These are phyloP conservation scores for Wickerhamiella sorbophila DNA, from an alignment of 805 yeast genomes.

Conservation along the genomic window DNA sequence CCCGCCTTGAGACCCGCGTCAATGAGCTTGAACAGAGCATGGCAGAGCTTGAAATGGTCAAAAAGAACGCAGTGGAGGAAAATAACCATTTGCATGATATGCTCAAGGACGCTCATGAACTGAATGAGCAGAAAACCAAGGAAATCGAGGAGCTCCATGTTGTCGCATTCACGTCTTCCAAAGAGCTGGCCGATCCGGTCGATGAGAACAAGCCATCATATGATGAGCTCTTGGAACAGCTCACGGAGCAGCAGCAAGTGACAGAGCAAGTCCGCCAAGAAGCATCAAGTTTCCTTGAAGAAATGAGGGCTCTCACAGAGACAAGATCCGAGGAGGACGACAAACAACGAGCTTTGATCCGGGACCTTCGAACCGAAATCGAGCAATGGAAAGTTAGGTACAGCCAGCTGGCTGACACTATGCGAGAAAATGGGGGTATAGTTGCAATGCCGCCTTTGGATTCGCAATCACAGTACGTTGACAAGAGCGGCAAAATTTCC, in stretches of 20 bases:
- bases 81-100: constrained; percentile 21
- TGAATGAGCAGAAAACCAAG: not conserved
- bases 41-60: constrained; percentile 18
- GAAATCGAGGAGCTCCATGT: not conserved
- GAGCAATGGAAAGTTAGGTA: constrained; percentile 25
- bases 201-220: constrained; percentile 1
- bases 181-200: constrained; percentile 1
- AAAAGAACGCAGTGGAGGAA: constrained; percentile 17
- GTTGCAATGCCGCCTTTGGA: not conserved
- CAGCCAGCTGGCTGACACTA: constrained; percentile 21
- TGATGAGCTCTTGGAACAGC: constrained; percentile 9
- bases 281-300: constrained; percentile 24
- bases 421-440: constrained; percentile 15
- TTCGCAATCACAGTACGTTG: constrained; percentile 3
- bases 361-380: constrained; percentile 23
- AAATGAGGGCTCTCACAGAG: constrained; percentile 27
- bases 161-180: not conserved
- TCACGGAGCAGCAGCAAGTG: constrained; percentile 18
- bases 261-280: constrained; percentile 28
- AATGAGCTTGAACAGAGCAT: constrained; percentile 19
- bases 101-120: constrained; percentile 9
- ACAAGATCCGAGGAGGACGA: constrained; percentile 12
- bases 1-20: constrained; percentile 32
- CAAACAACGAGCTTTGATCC: constrained; percentile 17
- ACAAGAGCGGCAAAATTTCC: constrained; percentile 20